Percentiles rank a stretch among this genome's conserved stretches.
Conservation (phyloP, 495 filamentous ascomycete genomes). For the Chaetomium tenue region DNA sequence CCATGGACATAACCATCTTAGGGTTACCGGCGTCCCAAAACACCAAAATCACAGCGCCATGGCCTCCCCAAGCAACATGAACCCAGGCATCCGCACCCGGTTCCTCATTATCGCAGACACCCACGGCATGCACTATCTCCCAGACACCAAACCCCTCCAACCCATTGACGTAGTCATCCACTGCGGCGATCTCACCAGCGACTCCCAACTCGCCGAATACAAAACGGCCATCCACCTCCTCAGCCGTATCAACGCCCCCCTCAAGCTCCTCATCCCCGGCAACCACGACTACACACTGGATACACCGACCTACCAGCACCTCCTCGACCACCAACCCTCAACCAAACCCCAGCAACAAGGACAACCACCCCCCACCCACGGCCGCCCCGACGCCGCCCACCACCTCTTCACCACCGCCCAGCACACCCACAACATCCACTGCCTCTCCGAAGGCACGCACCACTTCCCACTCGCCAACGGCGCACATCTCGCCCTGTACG, state of each 20-base stretch:
- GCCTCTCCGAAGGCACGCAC: constrained; percentile 65
- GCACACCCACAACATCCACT: constrained; percentile 45
- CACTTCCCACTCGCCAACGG: constrained; percentile 57
- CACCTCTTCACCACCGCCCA: not conserved
- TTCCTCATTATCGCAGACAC: constrained; percentile 65
- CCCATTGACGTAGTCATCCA: constrained; percentile 64
- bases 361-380: not conserved
- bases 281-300: constrained; percentile 80
- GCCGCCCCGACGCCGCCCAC: not conserved
- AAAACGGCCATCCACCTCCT: constrained; percentile 54
- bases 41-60: not conserved
- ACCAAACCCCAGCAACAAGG: too few relatives aligned
- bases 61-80: not conserved
- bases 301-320: constrained; percentile 29
- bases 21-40: not conserved
- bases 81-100: constrained; percentile 29
- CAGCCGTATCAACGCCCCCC: constrained; percentile 54
- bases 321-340: not conserved
- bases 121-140: constrained; percentile 42
- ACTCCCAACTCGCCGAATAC: constrained; percentile 58
- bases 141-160: constrained; percentile 11
- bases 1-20: not conserved
- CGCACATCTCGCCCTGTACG: constrained; percentile 62
- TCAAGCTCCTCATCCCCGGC: constrained; percentile 78
- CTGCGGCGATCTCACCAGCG: constrained; percentile 69